Evolutionary conservation across 2,329 filamentous ascomycete genomes (phyloP).

Genomic region (Pestalotiopsis sp.): DNA sequence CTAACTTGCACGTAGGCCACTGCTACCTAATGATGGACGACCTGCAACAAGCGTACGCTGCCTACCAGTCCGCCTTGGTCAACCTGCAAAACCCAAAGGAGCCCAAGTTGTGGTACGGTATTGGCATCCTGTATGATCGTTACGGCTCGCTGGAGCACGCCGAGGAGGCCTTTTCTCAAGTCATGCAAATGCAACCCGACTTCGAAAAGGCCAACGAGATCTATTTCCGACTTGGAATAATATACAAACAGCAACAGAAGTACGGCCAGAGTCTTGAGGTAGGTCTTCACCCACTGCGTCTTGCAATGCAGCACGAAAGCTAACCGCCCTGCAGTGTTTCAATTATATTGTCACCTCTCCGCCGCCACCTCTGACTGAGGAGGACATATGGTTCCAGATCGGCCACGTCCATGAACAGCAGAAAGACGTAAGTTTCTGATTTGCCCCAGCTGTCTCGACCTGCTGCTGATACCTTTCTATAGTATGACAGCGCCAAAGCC

Average conservation of each 20-base stretch:
- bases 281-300: slow-evolving; percentile 32
- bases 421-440: slow-evolving; percentile 78
- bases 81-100: slow-evolving; percentile 95
- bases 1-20: slow-evolving; percentile 64
- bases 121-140: slow-evolving; percentile 94
- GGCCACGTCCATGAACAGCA: slow-evolving; percentile 98
- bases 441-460: not conserved
- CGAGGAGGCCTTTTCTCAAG: slow-evolving; percentile 96
- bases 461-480: slow-evolving; percentile 26
- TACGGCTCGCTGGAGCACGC: slow-evolving; percentile 97
- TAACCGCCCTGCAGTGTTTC: slow-evolving; percentile 72
- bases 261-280: slow-evolving; percentile 91
- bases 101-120: slow-evolving; percentile 98
- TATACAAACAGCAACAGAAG: slow-evolving; percentile 98
- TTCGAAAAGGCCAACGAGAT: slow-evolving; percentile 99
- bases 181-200: slow-evolving; percentile 97
- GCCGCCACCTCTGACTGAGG: slow-evolving; percentile 88
- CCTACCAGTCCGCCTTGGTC: slow-evolving; percentile 93
- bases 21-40: slow-evolving; percentile 99
- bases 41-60: slow-evolving; percentile 92
- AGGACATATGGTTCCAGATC: slow-evolving; percentile 99
- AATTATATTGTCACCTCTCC: slow-evolving; percentile 96
- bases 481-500: slow-evolving; percentile 92
- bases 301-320: slow-evolving; percentile 17
- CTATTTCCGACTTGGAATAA: slow-evolving; percentile 98